phyloP scores from a whole-genome alignment of 768 basidiomycete genomes.

The Phaffia tasmanica region DNA sequence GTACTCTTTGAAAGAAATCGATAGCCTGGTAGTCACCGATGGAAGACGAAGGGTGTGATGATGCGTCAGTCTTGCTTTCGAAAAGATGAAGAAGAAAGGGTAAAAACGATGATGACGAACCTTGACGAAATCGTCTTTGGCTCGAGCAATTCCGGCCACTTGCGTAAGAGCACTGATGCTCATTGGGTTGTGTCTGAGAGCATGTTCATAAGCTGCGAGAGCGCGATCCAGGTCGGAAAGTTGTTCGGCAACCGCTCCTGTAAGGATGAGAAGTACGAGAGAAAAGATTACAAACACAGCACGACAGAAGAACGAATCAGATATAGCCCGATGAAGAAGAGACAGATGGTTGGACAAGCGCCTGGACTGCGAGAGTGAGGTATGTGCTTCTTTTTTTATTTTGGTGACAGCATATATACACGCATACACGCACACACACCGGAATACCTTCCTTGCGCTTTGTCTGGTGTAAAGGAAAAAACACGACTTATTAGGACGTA shows the following conservation, averaged over 20 bases:
- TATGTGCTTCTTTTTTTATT: too few relatives aligned
- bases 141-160: constrained; percentile 90
- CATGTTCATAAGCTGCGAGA: constrained; percentile 83
- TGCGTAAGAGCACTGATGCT: constrained; percentile 83
- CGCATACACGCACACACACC: neutral
- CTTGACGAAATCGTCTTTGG: constrained; percentile 95
- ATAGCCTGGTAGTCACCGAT: constrained; percentile 53
- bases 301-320: neutral
- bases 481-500: constrained; percentile 36
- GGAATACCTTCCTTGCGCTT: neutral
- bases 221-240: constrained; percentile 91
- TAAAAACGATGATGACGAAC: constrained; percentile 43
- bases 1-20: constrained; percentile 89
- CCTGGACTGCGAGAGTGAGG: constrained; percentile 5
- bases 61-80: neutral
- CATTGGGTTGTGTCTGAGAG: constrained; percentile 85
- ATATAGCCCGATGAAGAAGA: neutral
- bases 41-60: neutral
- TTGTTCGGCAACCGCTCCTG: constrained; percentile 90
- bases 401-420: too few relatives aligned
- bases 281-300: neutral
- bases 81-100: neutral
- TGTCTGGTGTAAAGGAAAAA: neutral
- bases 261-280: neutral
- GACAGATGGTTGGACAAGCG: neutral